Conservation (phyloP, 306 rosid species). For the Prunus mume region DNA sequence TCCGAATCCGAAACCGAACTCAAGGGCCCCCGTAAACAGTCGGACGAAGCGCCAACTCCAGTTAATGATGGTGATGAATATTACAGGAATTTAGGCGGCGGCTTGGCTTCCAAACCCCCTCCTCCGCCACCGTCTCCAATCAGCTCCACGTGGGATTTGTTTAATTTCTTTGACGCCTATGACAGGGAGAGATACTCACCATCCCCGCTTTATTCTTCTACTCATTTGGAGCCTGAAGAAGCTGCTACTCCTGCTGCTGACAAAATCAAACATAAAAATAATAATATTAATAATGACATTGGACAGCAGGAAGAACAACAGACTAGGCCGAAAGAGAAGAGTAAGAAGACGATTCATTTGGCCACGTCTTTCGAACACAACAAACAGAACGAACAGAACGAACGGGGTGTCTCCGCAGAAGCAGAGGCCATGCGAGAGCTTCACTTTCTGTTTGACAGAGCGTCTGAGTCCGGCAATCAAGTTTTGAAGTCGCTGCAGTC, state of each 20-base stretch:
- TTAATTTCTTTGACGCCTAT: conserved; percentile 68
- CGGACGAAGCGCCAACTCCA: conserved; percentile 17
- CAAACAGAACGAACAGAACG: not conserved
- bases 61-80: not conserved
- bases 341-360: not conserved
- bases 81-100: not conserved
- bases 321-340: conserved; percentile 21
- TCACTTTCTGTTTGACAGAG: conserved; percentile 52
- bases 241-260: not conserved
- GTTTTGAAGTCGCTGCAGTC: conserved; percentile 47
- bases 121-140: conserved; percentile 68
- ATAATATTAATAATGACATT: not conserved
- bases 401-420: not conserved
- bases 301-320: conserved; percentile 10
- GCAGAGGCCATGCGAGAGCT: conserved; percentile 55
- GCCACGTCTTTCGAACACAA: not conserved
- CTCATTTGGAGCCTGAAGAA: conserved; percentile 8
- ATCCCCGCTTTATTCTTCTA: conserved; percentile 25
- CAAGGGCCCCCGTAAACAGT: conserved; percentile 21
- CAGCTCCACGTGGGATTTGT: conserved; percentile 73
- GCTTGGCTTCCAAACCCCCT: conserved; percentile 3
- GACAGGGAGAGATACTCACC: conserved; percentile 17
- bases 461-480: conserved; percentile 61
- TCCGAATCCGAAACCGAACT: conserved; percentile 14
- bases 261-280: conserved; percentile 7